Conservation (phyloP, 1,284 basidiomycete genomes). For the Tylopilus sp. region DNA sequence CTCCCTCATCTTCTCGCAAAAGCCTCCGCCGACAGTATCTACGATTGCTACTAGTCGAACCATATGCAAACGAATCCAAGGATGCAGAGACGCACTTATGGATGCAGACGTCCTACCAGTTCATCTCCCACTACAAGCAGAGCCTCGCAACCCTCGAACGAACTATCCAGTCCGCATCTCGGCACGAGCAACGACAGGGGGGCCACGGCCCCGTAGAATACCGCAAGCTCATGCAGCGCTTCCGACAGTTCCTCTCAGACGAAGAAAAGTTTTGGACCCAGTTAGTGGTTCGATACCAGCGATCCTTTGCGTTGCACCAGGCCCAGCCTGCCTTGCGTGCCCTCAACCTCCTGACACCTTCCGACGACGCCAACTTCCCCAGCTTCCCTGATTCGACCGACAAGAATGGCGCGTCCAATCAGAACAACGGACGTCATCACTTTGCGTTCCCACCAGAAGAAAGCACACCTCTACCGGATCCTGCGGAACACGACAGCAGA, state of each 20-base stretch:
- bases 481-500: constrained; percentile 56
- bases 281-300: constrained; percentile 68
- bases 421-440: constrained; percentile 41
- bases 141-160: constrained; percentile 68
- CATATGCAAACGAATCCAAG: constrained; percentile 71
- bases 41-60: constrained; percentile 70
- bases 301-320: constrained; percentile 63
- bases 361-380: constrained; percentile 29
- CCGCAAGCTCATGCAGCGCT: constrained; percentile 81
- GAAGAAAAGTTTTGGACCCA: constrained; percentile 88
- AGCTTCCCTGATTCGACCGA: constrained; percentile 34
- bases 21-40: constrained; percentile 79
- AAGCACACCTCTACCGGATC: constrained; percentile 39
- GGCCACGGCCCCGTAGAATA: constrained; percentile 67
- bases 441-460: constrained; percentile 57
- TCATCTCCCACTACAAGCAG: constrained; percentile 83
- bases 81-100: constrained; percentile 82
- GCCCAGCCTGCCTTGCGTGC: constrained; percentile 52
- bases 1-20: constrained; percentile 2
- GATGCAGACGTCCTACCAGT: constrained; percentile 88
- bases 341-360: constrained; percentile 46
- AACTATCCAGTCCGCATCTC: constrained; percentile 44
- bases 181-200: constrained; percentile 41
- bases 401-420: constrained; percentile 14
- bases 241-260: constrained; percentile 79